Percentiles rank a stretch among this genome's conserved stretches.
Evolutionary conservation across 2,329 filamentous ascomycete species (phyloP).

Genomic region (Ophiostoma quercus): DNA sequence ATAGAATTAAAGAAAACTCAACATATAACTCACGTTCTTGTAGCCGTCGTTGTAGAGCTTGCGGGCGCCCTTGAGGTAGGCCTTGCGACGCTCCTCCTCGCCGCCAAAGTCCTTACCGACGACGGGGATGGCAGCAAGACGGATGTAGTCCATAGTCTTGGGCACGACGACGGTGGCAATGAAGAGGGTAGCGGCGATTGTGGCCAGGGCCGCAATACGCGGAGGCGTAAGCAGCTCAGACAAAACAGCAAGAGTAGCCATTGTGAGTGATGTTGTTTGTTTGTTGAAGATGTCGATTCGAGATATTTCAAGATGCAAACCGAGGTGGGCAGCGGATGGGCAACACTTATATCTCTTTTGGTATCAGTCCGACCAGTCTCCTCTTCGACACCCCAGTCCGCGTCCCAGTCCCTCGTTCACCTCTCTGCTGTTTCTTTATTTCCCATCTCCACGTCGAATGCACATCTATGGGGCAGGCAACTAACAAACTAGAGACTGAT

Average conservation of each 20-base stretch:
- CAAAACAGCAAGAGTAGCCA: background rate
- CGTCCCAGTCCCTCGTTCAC: background rate
- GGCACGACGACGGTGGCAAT: background rate
- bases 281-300: background rate
- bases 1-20: background rate
- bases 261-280: background rate
- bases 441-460: background rate
- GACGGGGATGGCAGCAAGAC: constrained; percentile 12
- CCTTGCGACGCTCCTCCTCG: constrained; percentile 17
- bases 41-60: constrained; percentile 23
- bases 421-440: background rate
- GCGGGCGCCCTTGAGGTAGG: constrained; percentile 18
- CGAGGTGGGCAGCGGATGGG: background rate
- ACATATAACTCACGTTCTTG: background rate
- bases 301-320: background rate
- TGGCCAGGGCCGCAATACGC: background rate
- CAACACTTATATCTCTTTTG: background rate
- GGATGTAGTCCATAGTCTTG: background rate
- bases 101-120: constrained; percentile 19
- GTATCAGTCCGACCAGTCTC: background rate
- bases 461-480: background rate
- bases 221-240: background rate
- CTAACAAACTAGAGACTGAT: background rate
- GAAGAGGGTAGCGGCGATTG: background rate
- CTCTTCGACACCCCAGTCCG: background rate